phyloP scores from a whole-genome alignment of 805 yeast genomes.

The Hyphopichia homilentoma region DNA sequence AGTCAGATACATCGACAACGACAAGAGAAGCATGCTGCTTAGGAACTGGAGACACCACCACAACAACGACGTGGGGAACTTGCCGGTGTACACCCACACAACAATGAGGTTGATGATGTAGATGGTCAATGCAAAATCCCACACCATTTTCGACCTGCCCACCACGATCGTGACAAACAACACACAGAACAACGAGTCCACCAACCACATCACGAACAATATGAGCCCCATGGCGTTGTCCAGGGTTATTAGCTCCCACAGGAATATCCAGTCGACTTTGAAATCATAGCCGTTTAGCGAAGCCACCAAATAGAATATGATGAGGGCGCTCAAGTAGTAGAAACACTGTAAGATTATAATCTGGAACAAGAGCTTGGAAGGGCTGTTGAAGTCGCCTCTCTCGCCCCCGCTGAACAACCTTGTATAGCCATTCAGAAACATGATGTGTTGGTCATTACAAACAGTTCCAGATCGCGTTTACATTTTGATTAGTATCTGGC shows the following conservation, averaged over 20 bases:
- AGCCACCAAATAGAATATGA: slow-evolving; percentile 63
- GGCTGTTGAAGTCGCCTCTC: slow-evolving; percentile 28
- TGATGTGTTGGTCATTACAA: too few relatives aligned
- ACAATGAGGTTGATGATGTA: slow-evolving; percentile 75
- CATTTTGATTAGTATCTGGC: too few relatives aligned
- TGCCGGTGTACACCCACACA: slow-evolving; percentile 60
- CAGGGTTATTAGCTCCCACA: slow-evolving; percentile 71
- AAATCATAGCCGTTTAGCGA: slow-evolving; percentile 69
- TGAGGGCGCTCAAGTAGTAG: slow-evolving; percentile 70
- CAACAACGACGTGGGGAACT: slow-evolving; percentile 63
- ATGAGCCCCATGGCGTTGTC: slow-evolving; percentile 81
- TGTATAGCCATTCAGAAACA: slow-evolving; percentile 18
- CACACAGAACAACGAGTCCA: slow-evolving; percentile 80
- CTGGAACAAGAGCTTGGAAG: slow-evolving; percentile 46
- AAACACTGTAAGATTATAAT: slow-evolving; percentile 73
- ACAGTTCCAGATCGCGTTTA: too few relatives aligned
- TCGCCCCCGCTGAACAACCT: slow-evolving; percentile 20
- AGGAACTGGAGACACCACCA: slow-evolving; percentile 84
- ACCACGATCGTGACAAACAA: slow-evolving; percentile 81
- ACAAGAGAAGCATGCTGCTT: slow-evolving; percentile 66
- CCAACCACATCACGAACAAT: slow-evolving; percentile 70
- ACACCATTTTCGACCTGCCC: slow-evolving; percentile 88
- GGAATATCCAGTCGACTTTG: slow-evolving; percentile 66
- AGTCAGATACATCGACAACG: slow-evolving; percentile 84
- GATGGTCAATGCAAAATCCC: slow-evolving; percentile 95